Evolutionary conservation across 164 flowering plant genomes (phyloP).

Genomic region (Pachysandra terminalis): DNA sequence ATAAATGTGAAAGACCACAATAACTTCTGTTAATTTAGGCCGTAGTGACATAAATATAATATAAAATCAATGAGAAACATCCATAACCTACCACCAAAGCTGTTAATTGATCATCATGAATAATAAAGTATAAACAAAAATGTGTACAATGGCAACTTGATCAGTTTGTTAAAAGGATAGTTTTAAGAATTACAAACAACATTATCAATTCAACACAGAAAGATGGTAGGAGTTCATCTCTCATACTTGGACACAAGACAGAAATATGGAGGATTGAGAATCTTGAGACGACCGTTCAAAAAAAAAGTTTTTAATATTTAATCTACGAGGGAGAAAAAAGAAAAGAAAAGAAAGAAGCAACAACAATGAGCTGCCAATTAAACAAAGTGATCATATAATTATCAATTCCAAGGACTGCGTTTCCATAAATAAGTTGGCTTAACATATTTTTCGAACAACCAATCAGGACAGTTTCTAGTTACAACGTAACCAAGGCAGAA

Average conservation of each 20-base stretch:
- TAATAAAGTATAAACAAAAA: neutral
- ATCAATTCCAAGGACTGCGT: too few species aligned
- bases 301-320: too few species aligned
- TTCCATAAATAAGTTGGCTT: too few species aligned
- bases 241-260: neutral
- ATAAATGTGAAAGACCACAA: neutral
- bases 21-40: neutral
- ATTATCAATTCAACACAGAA: neutral
- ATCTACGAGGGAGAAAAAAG: neutral
- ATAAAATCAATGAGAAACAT: neutral
- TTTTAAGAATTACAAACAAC: neutral
- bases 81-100: neutral
- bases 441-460: neutral
- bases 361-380: neutral
- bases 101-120: neutral
- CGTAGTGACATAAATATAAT: too few species aligned
- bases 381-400: too few species aligned
- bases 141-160: neutral
- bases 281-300: too few species aligned
- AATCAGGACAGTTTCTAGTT: neutral
- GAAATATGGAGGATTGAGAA: too few species aligned
- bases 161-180: too few species aligned
- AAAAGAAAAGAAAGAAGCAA: neutral
- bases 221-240: neutral
- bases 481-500: neutral